These are phyloP conservation scores for Adansonia gregorii DNA, from an alignment of 441 rosid species.

Conservation along the genomic window DNA sequence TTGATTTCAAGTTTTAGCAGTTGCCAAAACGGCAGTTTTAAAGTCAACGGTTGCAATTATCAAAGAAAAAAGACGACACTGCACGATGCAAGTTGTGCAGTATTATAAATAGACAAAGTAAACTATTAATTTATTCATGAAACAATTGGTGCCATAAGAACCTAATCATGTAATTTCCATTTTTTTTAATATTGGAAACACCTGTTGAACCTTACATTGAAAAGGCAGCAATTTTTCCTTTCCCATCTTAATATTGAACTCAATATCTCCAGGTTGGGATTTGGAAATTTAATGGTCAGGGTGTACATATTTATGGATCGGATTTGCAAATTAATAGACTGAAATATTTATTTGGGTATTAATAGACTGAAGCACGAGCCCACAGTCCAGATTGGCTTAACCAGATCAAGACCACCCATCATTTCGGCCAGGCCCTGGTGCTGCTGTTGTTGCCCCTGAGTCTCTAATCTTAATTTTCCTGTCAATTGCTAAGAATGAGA, in stretches of 20 bases:
- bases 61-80: too few relatives aligned
- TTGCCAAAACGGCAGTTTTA: too few relatives aligned
- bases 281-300: background rate
- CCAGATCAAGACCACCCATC: background rate
- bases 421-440: background rate
- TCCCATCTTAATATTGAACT: background rate
- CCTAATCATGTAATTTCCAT: too few relatives aligned
- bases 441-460: background rate
- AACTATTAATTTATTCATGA: too few relatives aligned
- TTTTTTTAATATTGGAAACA: too few relatives aligned
- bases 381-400: background rate
- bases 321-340: background rate
- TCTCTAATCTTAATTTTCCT: background rate
- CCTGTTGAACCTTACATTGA: too few relatives aligned
- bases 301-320: background rate
- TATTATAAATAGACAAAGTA: too few relatives aligned
- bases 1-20: too few relatives aligned
- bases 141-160: too few relatives aligned
- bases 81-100: too few relatives aligned
- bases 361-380: background rate
- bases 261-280: background rate
- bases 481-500: background rate
- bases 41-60: too few relatives aligned
- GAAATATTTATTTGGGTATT: too few relatives aligned
- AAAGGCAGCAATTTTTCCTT: background rate